Base-by-base conservation (phyloP, 1,284 basidiomycete genomes). In the Cryptococcus sp. region DNA sequence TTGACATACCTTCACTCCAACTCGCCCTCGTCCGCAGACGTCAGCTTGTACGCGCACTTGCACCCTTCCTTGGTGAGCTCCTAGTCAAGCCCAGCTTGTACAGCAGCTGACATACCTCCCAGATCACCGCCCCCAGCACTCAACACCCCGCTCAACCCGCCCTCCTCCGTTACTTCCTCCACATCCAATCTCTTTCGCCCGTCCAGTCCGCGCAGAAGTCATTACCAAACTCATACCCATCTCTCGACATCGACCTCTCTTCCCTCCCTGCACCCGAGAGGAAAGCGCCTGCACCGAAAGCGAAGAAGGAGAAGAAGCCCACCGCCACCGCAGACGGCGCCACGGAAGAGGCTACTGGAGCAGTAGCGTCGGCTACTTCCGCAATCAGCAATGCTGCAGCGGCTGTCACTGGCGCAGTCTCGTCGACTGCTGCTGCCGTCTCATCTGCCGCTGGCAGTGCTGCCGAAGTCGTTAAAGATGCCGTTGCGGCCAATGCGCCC, bases 81-180 rank as follows among this genome's bases (percentile, higher is more conserved):
- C 5, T 42, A 41, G 17, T 30, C 19, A 20, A 10, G 11, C 17
- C 2, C 19, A 23, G 3, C 6, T 30, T 47, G 35, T 20, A 39
- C n/a, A 4, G 5, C 35, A 35, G 17, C 13, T 47, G 23, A 54
- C 27, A 23, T 48, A 50, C 30, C 23, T 8, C 19, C 5, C 52
- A 71, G 72, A 51, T 56, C 50, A 62, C 64, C 64, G 66, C 65
- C 27, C 60, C 58, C 63, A 81, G 88, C 0, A 66, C 83, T 22
- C 85, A 89, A 75, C 87, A 90, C 80, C 87, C 88, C 73, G 79
- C 86, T 27, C 84, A 85, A 57, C 91, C 93, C 6, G 84, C 90
- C 25, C 78, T 97, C 49, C 89, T 90, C 47, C 90, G 94, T 53
- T 95, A 94, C 83, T 95, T 96, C 74, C 89, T 93, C 75, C 90